A percentile compares a stretch with the other conserved stretches of the same genome.
Evolutionary conservation across 805 yeast genomes (phyloP).

Genomic region (Wickerhamomyces alni): DNA sequence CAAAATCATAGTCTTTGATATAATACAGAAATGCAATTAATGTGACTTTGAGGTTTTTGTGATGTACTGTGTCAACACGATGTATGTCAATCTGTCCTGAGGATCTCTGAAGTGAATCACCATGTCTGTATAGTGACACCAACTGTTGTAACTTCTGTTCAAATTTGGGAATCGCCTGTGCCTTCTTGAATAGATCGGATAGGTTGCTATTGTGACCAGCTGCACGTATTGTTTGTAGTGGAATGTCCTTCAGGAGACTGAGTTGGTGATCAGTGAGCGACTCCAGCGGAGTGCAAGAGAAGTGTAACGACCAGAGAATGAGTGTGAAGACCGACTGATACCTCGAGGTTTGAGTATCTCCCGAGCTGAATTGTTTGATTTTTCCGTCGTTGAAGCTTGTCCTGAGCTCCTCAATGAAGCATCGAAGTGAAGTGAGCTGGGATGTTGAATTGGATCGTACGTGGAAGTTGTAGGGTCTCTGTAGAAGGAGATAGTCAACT

Average conservation of each 20-base stretch:
- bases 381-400: constrained; percentile 1
- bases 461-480: constrained; percentile 2
- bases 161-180: neutral
- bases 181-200: constrained; percentile 3
- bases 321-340: constrained; percentile 10
- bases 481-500: constrained; percentile 8
- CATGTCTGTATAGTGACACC: constrained; percentile 8
- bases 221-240: neutral
- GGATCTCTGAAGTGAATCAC: constrained; percentile 1
- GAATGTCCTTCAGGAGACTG: neutral
- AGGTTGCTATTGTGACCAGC: neutral
- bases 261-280: neutral
- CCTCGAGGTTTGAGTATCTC: neutral
- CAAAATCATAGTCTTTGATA: constrained; percentile 2
- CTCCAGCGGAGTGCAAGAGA: constrained; percentile 4
- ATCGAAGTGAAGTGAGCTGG: constrained; percentile 6
- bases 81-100: neutral
- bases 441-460: constrained; percentile 3
- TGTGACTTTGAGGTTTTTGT: constrained; percentile 2
- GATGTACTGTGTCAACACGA: neutral
- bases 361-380: too few species aligned
- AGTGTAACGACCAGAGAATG: constrained; percentile 14
- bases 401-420: constrained; percentile 9
- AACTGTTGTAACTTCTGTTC: constrained; percentile 3
- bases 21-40: constrained; percentile 3